Percentiles rank a stretch among this genome's conserved stretches.
Conservation (phyloP, 495 filamentous ascomycete species). For the Penicillium angulare region DNA sequence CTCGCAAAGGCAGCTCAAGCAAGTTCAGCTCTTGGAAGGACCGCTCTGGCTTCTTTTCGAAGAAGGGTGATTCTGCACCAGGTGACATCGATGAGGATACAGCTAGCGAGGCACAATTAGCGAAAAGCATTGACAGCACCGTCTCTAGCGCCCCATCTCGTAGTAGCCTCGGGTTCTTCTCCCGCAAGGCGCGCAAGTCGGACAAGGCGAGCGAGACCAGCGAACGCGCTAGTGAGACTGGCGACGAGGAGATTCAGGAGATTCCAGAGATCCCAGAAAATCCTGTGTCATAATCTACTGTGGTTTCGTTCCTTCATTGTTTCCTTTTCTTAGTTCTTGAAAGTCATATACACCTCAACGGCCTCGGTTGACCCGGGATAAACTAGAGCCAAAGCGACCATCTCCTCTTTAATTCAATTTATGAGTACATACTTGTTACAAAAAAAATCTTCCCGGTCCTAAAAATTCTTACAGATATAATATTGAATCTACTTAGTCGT, state of each 20-base stretch:
- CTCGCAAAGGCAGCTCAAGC: slow-evolving; percentile 74
- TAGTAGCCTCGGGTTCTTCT: slow-evolving; percentile 50
- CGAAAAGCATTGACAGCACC: slow-evolving; percentile 49
- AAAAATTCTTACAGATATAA: no score
- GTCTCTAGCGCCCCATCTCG: slow-evolving; percentile 42
- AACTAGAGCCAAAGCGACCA: slow-evolving; percentile 2
- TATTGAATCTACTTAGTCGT: no score
- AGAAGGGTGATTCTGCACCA: slow-evolving; percentile 56
- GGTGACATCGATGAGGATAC: slow-evolving; percentile 51
- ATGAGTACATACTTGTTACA: slow-evolving; percentile 3
- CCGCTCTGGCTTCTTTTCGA: slow-evolving; percentile 60
- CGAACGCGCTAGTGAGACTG: slow-evolving; percentile 47
- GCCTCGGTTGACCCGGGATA: not conserved
- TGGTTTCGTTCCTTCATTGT: slow-evolving; percentile 10
- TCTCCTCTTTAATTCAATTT: not conserved
- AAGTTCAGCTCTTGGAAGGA: slow-evolving; percentile 77
- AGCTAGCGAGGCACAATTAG: slow-evolving; percentile 43
- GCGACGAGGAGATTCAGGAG: slow-evolving; percentile 47
- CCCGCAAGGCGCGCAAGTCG: slow-evolving; percentile 48
- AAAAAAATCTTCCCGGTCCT: not conserved
- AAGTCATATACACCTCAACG: slow-evolving; percentile 7
- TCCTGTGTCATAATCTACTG: slow-evolving; percentile 1
- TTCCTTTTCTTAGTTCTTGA: slow-evolving; percentile 9
- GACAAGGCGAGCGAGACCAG: slow-evolving; percentile 47
- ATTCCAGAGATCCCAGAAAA: slow-evolving; percentile 26